Evolutionary conservation across 2,329 filamentous ascomycete genomes (phyloP), one percentile per base, ranked within the genome.

Genomic region (Clonostachys solani): DNA sequence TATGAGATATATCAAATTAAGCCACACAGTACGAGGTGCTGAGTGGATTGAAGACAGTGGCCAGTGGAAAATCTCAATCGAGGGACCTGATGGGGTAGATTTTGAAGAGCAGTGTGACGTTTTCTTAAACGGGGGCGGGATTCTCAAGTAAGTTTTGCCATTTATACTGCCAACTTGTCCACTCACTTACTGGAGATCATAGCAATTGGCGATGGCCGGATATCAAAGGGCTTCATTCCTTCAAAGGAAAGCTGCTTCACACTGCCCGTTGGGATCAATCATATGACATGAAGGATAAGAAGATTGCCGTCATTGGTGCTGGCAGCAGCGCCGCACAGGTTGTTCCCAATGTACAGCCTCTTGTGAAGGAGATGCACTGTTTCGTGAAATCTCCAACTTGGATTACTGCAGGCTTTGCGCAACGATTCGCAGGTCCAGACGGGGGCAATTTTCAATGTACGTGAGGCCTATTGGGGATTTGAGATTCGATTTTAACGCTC

Each of bases 281-380:
- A 18, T 73, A 78, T 38, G 69, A 78, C 45, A 68, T 71, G 48
- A 57, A 65, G n/a, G 70, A 67, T 49, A 81, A 80, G 56, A 68
- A 63, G 0, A 71, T 81, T 8, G 76, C 72, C 3, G 65, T 83
- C n/a, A 78, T 82, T 45, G 78, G 78, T 9, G 80, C 77, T 45
- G 77, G 77, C 6, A 69, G 77, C 19, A 77, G 75, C 1, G 77
- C 75, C 1, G 68, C 81, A 13, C 78, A 82, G 51, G 63, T 81
- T 23, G 56, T 79, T 12, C 72, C 77, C 3, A 66, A n/a, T 33
- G 15, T 40, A 10, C 46, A 43, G 7, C 40, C 43, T n/a, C 18
- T 41, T n/a, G 35, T 57, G 5, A 54, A 57, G 4, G 52, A 0
- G 54, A 58, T 74, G 10, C 62, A 65, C 44, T 67, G 69, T 47